Base-by-base conservation (phyloP, 345 rosid genomes). In the Conringia planisiliqua region DNA sequence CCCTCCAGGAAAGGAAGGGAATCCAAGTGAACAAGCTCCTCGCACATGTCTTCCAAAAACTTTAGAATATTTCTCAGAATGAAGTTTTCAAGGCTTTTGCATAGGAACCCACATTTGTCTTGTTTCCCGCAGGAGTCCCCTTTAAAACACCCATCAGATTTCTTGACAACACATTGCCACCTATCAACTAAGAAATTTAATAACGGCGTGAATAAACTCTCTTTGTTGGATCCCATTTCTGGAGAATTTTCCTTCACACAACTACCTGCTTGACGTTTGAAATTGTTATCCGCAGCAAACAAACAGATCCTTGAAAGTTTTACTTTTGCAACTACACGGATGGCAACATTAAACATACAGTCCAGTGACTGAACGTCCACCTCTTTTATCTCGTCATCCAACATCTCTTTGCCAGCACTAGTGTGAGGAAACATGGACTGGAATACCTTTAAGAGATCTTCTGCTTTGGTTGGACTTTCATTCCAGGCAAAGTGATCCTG, bases 81-180 rank as follows among this genome's bases (percentile, higher is more conserved):
- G 80, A 87, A 86, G 72, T 63, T 76, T 85, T 94, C 97, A 76
- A 92, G 82, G 63, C 77, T 81, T 79, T 80, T 84, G 81, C 81
- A 86, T 77, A 91, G 63, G 69, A 63, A 66, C 80, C 79, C 70
- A 83, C 78, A 68, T 64, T 68, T 70, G 24, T 38, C 32, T n/a
- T 32, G 78, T 73, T 78, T 83, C 50, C 66, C 82, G 29, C 63
- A 48, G 11, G 54, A 62, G 27, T 72, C 82, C 56, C 76, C 82
- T 36, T 67, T 47, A 16, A 62, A 58, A 16, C 74, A 77, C 82
- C 66, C 60, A 44, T 78, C 74, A 14, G 77, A 74, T 75, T 79
- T 88, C 83, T 86, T 85, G 59, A 92, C 88, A 47, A 90, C 72
- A 58, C 72, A 79, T 26, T 81, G 83, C 99, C 97, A 90, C 59